These are phyloP conservation scores for Zancudomyces culisetae DNA, from an alignment of 371 early-diverging fungal genomes.

Conservation along the genomic window DNA sequence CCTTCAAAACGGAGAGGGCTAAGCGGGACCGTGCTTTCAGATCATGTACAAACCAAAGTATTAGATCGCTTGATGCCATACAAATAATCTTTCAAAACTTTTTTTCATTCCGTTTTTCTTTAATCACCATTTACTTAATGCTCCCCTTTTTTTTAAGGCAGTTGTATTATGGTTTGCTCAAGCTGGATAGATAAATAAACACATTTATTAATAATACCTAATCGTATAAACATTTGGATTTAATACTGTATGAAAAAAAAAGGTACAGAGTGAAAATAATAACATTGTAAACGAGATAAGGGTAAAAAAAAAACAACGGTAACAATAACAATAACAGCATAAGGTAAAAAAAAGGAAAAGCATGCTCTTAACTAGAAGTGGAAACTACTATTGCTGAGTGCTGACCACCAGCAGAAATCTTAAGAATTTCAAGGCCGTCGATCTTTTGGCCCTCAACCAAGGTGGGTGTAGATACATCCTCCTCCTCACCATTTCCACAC, in stretches of 20 bases:
- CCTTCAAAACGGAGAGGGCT: background rate
- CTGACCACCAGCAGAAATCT: slow-evolving; percentile 54
- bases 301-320: too few relatives aligned
- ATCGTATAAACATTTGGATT: too few relatives aligned
- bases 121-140: too few relatives aligned
- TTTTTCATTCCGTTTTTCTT: too few relatives aligned
- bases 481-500: slow-evolving; percentile 54
- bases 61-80: background rate
- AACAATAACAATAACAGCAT: background rate
- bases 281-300: too few relatives aligned
- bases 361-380: background rate
- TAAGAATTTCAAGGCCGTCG: slow-evolving; percentile 29
- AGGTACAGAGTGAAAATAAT: too few relatives aligned
- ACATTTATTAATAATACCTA: too few relatives aligned
- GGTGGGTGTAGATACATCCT: slow-evolving; percentile 31
- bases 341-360: background rate
- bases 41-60: background rate
- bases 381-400: slow-evolving; percentile 27
- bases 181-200: too few relatives aligned
- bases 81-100: too few relatives aligned
- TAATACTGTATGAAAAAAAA: too few relatives aligned
- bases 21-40: slow-evolving; percentile 1
- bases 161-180: too few relatives aligned
- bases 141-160: too few relatives aligned
- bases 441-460: slow-evolving; percentile 34